These are phyloP conservation scores for Zymoseptoria crescenta DNA, from an alignment of 2,329 filamentous ascomycete species.

Conservation along the genomic window DNA sequence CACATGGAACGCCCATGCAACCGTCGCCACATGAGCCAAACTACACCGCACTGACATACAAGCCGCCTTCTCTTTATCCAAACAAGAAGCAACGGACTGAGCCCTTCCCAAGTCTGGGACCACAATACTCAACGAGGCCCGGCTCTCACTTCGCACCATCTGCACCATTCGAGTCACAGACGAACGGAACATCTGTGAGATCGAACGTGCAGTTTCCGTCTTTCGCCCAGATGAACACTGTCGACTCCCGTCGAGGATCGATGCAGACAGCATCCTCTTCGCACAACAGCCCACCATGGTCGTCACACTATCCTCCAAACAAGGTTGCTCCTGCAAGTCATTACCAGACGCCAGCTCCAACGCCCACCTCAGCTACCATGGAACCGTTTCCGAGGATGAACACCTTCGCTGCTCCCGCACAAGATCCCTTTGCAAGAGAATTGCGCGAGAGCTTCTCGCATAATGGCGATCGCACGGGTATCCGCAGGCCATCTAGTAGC, in stretches of 20 bases:
- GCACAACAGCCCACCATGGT: constrained; percentile 14
- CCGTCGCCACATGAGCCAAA: constrained; percentile 26
- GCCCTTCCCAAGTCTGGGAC: constrained; percentile 3
- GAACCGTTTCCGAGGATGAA: constrained; percentile 14
- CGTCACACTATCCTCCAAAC: constrained; percentile 7
- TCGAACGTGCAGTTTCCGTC: constrained; percentile 12
- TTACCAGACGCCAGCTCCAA: constrained; percentile 18
- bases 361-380: constrained; percentile 13
- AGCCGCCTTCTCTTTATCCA: constrained; percentile 29
- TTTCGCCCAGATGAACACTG: constrained; percentile 10
- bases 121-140: constrained; percentile 6
- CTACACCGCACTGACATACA: constrained; percentile 26
- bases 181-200: constrained; percentile 5
- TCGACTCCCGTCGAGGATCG: constrained; percentile 7
- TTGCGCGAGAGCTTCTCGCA: constrained; percentile 16
- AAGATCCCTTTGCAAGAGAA: constrained; percentile 17
- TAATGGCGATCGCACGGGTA: constrained; percentile 6
- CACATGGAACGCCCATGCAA: constrained; percentile 17
- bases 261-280: constrained; percentile 4
- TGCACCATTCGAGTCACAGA: constrained; percentile 8
- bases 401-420: constrained; percentile 8
- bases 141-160: constrained; percentile 11
- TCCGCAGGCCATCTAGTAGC: constrained; percentile 10
- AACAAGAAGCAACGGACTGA: constrained; percentile 29
- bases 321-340: constrained; percentile 6